phyloP scores from a whole-genome alignment of 257 asterid genomes.

The Eucommia ulmoides region DNA sequence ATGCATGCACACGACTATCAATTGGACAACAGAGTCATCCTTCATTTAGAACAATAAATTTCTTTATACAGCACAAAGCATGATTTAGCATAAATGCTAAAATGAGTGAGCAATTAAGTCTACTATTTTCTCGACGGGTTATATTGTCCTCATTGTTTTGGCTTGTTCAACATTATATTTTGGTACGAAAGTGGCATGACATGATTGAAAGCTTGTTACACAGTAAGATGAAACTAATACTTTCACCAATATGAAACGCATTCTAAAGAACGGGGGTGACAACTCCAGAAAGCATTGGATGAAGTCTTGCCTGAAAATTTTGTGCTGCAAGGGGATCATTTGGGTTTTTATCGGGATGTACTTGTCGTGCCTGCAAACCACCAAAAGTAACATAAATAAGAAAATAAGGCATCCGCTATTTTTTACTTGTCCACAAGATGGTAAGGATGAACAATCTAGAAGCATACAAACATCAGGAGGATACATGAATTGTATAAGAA shows the following conservation, averaged over 20 bases:
- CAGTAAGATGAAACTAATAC: no score
- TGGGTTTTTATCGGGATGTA: conserved; percentile 98
- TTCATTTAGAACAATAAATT: neutral
- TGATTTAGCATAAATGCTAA: neutral
- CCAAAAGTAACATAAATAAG: neutral
- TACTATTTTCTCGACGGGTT: neutral
- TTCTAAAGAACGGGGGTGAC: no score
- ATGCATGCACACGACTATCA: neutral
- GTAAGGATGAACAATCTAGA: neutral
- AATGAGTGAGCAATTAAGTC: neutral
- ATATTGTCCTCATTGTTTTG: neutral
- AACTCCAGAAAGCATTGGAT: no score
- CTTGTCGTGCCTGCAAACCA: conserved; percentile 79
- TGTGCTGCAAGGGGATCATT: conserved; percentile 94
- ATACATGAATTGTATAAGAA: no score
- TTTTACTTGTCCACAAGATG: neutral
- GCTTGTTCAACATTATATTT: neutral
- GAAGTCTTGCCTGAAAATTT: conserved; percentile 63
- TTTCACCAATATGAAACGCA: no score
- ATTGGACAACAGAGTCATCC: neutral
- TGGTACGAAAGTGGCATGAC: neutral
- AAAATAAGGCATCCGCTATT: neutral
- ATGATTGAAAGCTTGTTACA: neutral
- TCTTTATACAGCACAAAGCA: neutral
- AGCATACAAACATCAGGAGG: neutral